Base-by-base conservation (phyloP, 331 rosid species). In the Quercus lobata region DNA sequence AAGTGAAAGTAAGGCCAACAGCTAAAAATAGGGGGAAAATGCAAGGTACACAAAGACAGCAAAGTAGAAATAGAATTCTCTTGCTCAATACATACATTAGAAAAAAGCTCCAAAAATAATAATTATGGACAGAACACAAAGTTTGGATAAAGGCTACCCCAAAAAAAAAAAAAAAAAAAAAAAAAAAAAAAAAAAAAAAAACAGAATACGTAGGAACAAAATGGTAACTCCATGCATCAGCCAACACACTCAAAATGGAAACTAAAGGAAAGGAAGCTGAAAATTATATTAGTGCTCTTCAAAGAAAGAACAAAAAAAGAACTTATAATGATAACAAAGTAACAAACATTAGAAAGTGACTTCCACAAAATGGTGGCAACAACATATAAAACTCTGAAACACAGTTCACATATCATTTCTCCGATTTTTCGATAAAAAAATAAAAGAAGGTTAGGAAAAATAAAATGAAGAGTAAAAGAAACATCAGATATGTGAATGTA, bases 51-150 rank as follows among this genome's bases (percentile, higher is more conserved):
- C 68, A 81, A 69, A 19, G 22, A 72, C 55, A 29, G 46, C 10
- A 24, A 60, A 68, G 41, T 9, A 73, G 49, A 79, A 52, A 76
- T 25, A 81, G 62, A 34, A 68, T 30, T 46, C 37, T 77, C 54
- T 5, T 68, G 54, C 65, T 55, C 46, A 30, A 73, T 76, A 54
- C 73, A 84, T 81, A 54, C 65, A 46, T 79, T 66, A 79, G 71
- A 61, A 37, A 41, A 37, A 8, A 2, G 46, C 30, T 7, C n/a
- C 10, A 14, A 58, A 3, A 27, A 18, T n/a, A 30, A 14, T 4
- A 66, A 66, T 66, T 68, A 57, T 55, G 54, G 81, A 72, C 73
- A 63, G 65, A 11, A 70, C 29, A 41, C 0, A 66, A 61, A 66
- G 72, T 46, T 66, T 66, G 52, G 8, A 18, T 15, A 16, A 35